Evolutionary conservation across 306 rosid genomes (phyloP).

Genomic region (barrel medic (Medicago truncatula)): MtrunA17r5.0-ANR NC_053043.1:45133001-45133500

Average conservation of each 20-base stretch:
- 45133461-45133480: slow-evolving; percentile 3
- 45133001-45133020: neutral
- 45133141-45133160: slow-evolving; percentile 98
- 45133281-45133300: slow-evolving; percentile 9
- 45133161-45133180: slow-evolving; percentile 96
- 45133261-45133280: neutral
- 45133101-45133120: slow-evolving; percentile 98
- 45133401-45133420: neutral
- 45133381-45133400: neutral
- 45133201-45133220: neutral
- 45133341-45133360: neutral
- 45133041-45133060: slow-evolving; percentile 49
- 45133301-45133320: neutral
- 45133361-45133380: slow-evolving; percentile 17
- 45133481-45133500: slow-evolving; percentile 35
- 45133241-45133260: neutral
- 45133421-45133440: neutral
- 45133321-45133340: slow-evolving; percentile 6
- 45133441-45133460: neutral
- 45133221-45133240: neutral
- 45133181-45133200: slow-evolving; percentile 72
- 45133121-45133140: slow-evolving; percentile 94
- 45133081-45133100: slow-evolving; percentile 92
- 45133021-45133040: slow-evolving; percentile 6
- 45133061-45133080: slow-evolving; percentile 93